A percentile compares a stretch with the other conserved stretches of the same genome.
phyloP scores from a whole-genome alignment of 1,284 basidiomycete species.

The Abortiporus biennis region DNA sequence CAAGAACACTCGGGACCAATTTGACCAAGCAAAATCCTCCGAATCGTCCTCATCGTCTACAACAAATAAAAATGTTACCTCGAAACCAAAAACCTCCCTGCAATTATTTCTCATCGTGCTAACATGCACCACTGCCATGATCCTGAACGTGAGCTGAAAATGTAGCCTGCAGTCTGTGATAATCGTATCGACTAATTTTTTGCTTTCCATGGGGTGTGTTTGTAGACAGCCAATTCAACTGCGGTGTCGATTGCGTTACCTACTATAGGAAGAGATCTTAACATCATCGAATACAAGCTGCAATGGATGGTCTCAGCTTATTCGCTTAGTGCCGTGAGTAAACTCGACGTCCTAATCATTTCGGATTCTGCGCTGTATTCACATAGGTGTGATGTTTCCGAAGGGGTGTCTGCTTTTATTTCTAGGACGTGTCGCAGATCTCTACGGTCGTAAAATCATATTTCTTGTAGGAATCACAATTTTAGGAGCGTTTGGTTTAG shows the following conservation, averaged over 20 bases:
- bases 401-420: slow-evolving; percentile 56
- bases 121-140: slow-evolving; percentile 4
- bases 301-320: slow-evolving; percentile 61
- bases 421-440: slow-evolving; percentile 54
- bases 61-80: no score
- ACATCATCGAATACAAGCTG: slow-evolving; percentile 35
- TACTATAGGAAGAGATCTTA: slow-evolving; percentile 42
- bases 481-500: slow-evolving; percentile 31
- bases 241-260: slow-evolving; percentile 45
- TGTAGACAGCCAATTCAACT: slow-evolving; percentile 27
- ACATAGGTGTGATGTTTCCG: no score
- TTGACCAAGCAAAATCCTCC: no score
- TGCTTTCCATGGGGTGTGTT: background rate
- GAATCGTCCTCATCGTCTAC: no score
- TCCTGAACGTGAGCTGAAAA: slow-evolving; percentile 1
- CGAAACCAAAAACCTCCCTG: no score
- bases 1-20: no score
- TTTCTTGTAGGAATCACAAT: slow-evolving; percentile 41
- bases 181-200: background rate
- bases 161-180: background rate
- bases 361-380: background rate
- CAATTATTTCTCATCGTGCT: background rate
- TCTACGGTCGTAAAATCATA: slow-evolving; percentile 47
- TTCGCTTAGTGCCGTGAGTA: slow-evolving; percentile 37
- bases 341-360: background rate